Evolutionary conservation across 768 basidiomycete genomes (phyloP).

Genomic region (Auricularia sp.): DNA sequence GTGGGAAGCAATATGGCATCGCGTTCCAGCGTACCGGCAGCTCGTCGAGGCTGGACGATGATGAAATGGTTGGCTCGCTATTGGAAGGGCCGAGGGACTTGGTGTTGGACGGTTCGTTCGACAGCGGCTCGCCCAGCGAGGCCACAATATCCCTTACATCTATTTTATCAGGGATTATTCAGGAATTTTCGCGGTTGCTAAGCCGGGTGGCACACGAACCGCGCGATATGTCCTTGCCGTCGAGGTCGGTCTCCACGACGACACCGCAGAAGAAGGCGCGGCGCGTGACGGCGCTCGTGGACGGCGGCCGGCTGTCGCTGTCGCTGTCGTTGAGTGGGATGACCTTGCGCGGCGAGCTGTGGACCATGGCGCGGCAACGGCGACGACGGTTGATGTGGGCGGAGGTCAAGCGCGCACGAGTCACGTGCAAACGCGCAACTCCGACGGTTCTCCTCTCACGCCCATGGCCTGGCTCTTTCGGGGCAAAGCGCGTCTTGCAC

Average conservation of each 20-base stretch:
- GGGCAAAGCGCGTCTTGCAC: too few relatives aligned
- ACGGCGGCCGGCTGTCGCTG: slow-evolving; percentile 35
- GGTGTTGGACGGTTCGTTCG: not conserved
- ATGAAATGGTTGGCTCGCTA: slow-evolving; percentile 7
- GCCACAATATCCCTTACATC: slow-evolving; percentile 72
- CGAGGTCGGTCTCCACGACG: slow-evolving; percentile 75
- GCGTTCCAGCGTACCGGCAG: not conserved
- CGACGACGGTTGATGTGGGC: slow-evolving; percentile 29
- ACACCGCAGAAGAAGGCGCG: slow-evolving; percentile 87
- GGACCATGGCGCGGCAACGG: slow-evolving; percentile 29
- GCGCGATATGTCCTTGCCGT: slow-evolving; percentile 55
- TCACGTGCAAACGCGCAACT: not conserved
- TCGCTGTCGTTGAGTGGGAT: slow-evolving; percentile 66
- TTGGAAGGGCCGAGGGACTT: slow-evolving; percentile 5
- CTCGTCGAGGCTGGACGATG: not conserved
- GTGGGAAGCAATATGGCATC: not conserved
- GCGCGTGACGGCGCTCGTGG: slow-evolving; percentile 37
- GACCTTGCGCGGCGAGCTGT: slow-evolving; percentile 59
- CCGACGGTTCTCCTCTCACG: not conserved
- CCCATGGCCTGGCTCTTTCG: too few relatives aligned
- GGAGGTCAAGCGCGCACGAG: not conserved
- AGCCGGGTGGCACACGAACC: slow-evolving; percentile 31
- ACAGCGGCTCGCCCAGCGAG: slow-evolving; percentile 60
- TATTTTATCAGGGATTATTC: slow-evolving; percentile 17
- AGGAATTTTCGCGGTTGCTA: slow-evolving; percentile 1